These are phyloP conservation scores for Willaertia magna DNA, from an alignment of 208 protist species.

Conservation along the genomic window DNA sequence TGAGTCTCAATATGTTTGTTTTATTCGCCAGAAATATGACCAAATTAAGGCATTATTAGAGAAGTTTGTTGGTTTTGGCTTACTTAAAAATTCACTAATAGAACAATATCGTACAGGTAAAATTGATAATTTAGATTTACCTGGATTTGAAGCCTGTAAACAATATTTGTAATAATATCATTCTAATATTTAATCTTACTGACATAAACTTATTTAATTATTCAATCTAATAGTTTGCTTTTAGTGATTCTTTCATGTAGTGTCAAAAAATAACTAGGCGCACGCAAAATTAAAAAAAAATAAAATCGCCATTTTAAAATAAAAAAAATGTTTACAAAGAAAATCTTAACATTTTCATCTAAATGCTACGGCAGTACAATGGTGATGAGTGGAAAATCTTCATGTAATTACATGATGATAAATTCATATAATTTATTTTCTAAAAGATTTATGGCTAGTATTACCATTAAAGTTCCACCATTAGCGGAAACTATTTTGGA, in stretches of 20 bases:
- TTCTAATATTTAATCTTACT: background rate
- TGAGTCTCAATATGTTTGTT: background rate
- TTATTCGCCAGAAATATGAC: background rate
- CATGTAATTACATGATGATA: too few species aligned
- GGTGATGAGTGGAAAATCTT: background rate
- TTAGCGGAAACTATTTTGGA: slow-evolving; percentile 95
- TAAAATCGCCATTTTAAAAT: background rate
- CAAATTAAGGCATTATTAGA: background rate
- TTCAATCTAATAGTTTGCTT: too few species aligned
- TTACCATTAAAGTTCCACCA: slow-evolving; percentile 66
- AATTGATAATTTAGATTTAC: background rate
- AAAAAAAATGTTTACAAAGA: background rate
- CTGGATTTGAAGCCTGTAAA: background rate
- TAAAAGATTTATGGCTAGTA: background rate
- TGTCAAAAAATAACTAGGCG: too few species aligned
- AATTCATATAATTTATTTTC: too few species aligned
- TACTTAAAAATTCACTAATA: background rate
- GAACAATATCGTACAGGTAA: background rate
- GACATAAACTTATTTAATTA: too few species aligned
- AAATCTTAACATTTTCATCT: background rate
- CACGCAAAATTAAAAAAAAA: background rate
- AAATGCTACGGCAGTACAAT: background rate
- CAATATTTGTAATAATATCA: background rate
- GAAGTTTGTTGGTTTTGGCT: background rate
- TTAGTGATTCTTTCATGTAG: too few species aligned